Evolutionary conservation across 768 basidiomycete genomes (phyloP), one percentile per base, ranked within the genome.

Genomic region (Collybia sordida): DNA sequence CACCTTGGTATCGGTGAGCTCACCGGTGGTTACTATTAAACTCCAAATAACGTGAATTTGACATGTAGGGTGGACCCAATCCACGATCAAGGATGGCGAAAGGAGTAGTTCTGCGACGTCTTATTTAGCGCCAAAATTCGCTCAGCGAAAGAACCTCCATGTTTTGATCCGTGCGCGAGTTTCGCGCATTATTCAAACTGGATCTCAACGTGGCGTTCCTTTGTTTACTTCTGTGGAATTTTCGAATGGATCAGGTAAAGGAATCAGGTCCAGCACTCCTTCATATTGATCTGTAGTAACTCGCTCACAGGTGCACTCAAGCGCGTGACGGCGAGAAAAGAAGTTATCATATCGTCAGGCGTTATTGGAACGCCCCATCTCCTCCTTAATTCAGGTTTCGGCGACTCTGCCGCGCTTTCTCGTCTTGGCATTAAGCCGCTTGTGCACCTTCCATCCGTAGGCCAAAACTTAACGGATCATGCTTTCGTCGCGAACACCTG

Each of bases 1-100:
- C 67, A 68, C 0, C 47, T 76, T 6, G 78, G 78, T 3, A 43
- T 76, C 34, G 69, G 77, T 75, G 27, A 44, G 68, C 51, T 31
- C 48, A 38, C 14, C 14, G 9, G 5, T 31, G 25, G 25, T 31
- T 11, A 27, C 31, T 14, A 31, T 6, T 11, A 3, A 31, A 11
- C 31, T 31, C 31, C 14, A 31, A 31, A 4, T 31, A 31, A 31
- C 50, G 39, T 21, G 46, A 63, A 45, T 58, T 53, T 19, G 36
- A 25, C 3, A 58, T 25, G 34, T 51, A 47, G 60, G 56, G 4
- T 59, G 53, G 50, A 24, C 54, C 8, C 58, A 51, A 34, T 21
- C 49, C 8, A 56, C 56, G 4, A 54, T 53, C 14, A 41, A 54
- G 3, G 37, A 38, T 28, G 57, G 56, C 21, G 42, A 53, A 31